Base-by-base conservation (phyloP, 179 eudicot genomes). In the Camellia oleifera region DNA sequence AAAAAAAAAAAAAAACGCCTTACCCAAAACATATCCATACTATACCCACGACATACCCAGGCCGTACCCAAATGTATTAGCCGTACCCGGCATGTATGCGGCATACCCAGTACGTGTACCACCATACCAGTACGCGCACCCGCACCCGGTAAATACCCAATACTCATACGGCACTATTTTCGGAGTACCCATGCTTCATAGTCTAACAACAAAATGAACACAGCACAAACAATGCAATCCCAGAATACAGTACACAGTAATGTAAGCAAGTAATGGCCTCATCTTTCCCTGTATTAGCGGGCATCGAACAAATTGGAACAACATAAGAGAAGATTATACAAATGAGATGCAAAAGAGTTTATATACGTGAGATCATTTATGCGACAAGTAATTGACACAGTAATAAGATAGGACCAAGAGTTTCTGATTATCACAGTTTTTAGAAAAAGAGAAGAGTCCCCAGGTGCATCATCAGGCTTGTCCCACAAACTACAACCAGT, bases 151-250 rank as follows among this genome's bases (percentile, higher is more conserved):
- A 32, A 32, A 1, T 32, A 32, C 40, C 40, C 40, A 1, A 1
- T 32, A 32, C 40, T 32, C 40, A 1, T 32, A 32, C 40, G 40
- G 40, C 40, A 32, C 40, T 32, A 32, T 32, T 32, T 32, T 32
- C 2, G 2, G 2, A 32, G 40, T 32, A 32, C 40, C 40, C 40
- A 1, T 32, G 40, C 40, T 32, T 32, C 40, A 32, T 32, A 32
- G 40, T 2, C 40, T 32, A 32, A 6, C 4, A 54, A 14, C 11
- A 52, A 65, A 6, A 50, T 13, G 8, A 75, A 20, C 45, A 46
- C 17, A 73, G 71, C 17, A 63, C 32, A 62, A 66, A 53, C 57
- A 77, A 62, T n/a, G 54, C 72, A 65, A 63, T 45, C 70, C 70
- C 57, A 18, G 7, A 62, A 62, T 2, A 4, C 23, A 40, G 23